Evolutionary conservation across 2,329 filamentous ascomycete species (phyloP).

Genomic region (Akanthomyces uredinophilus): DNA sequence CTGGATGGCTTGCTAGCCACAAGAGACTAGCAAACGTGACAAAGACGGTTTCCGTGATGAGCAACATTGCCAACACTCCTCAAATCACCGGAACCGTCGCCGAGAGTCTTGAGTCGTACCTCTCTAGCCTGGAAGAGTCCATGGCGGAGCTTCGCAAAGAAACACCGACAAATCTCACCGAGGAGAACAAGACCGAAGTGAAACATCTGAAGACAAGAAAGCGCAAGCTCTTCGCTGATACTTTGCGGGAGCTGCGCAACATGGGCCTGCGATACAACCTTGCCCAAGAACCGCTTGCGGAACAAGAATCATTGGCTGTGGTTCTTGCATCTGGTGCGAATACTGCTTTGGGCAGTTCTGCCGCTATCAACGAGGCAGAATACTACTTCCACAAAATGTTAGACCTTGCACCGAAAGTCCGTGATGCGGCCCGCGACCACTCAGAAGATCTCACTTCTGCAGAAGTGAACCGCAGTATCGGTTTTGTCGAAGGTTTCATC

Average conservation of each 20-base stretch:
- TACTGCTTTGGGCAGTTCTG: slow-evolving; percentile 27
- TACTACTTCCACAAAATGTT: slow-evolving; percentile 76
- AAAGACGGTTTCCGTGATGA: slow-evolving; percentile 71
- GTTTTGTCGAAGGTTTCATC: slow-evolving; percentile 82
- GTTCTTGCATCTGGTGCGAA: slow-evolving; percentile 58
- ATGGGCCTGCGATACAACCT: slow-evolving; percentile 91
- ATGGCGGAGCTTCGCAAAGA: slow-evolving; percentile 74
- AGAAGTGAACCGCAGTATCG: slow-evolving; percentile 72
- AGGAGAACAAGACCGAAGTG: slow-evolving; percentile 78
- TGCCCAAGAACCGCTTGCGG: slow-evolving; percentile 64
- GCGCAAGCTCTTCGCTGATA: slow-evolving; percentile 83
- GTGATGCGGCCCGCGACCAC: slow-evolving; percentile 65
- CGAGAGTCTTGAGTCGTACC: slow-evolving; percentile 59
- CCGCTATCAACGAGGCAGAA: slow-evolving; percentile 42
- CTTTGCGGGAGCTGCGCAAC: slow-evolving; percentile 70
- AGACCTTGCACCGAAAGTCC: slow-evolving; percentile 64
- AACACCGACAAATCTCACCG: slow-evolving; percentile 73
- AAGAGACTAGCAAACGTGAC: slow-evolving; percentile 65
- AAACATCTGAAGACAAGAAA: slow-evolving; percentile 91
- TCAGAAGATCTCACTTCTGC: slow-evolving; percentile 79
- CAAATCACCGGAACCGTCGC: slow-evolving; percentile 50
- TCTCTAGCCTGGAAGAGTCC: slow-evolving; percentile 61
- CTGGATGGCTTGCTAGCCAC: slow-evolving; percentile 42
- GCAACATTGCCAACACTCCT: slow-evolving; percentile 51
- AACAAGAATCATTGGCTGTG: slow-evolving; percentile 65